A percentile compares a stretch with the other conserved stretches of the same genome.
Conservation (phyloP, 805 yeast genomes). For the Clavispora phyllophila region DNA sequence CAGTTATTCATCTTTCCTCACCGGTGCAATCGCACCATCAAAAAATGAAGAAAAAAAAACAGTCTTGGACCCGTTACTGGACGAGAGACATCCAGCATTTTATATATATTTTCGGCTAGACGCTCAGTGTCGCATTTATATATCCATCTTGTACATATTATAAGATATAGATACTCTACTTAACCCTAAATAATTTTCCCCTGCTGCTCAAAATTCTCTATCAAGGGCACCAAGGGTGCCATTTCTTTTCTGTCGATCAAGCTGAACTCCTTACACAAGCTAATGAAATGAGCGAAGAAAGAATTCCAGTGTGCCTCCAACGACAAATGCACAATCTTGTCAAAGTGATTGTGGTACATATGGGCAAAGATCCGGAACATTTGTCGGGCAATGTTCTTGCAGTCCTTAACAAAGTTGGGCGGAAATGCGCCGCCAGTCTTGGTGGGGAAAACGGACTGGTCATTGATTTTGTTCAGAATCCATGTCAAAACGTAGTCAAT, state of each 20-base stretch:
- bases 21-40: background rate
- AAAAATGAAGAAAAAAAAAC: background rate
- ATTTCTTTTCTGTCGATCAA: constrained; percentile 75
- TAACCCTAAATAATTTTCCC: constrained; percentile 60
- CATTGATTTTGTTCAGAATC: constrained; percentile 84
- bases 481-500: constrained; percentile 88
- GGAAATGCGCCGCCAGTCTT: constrained; percentile 88
- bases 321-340: constrained; percentile 83
- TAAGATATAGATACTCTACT: background rate
- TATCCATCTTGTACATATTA: background rate
- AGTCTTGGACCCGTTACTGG: background rate
- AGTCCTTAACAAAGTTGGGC: constrained; percentile 71
- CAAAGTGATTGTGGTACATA: constrained; percentile 91
- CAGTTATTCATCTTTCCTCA: background rate
- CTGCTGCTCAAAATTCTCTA: constrained; percentile 76
- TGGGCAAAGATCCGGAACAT: constrained; percentile 96
- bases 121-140: background rate
- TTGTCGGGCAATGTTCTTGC: constrained; percentile 83
- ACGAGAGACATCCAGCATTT: background rate
- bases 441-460: constrained; percentile 88
- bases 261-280: constrained; percentile 79
- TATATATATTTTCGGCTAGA: background rate
- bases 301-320: constrained; percentile 98
- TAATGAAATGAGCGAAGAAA: constrained; percentile 88
- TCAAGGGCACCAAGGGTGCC: constrained; percentile 71